Base-by-base conservation (phyloP, 2,329 filamentous ascomycete genomes). In the Ceratocystiopsis brevicomis region DNA sequence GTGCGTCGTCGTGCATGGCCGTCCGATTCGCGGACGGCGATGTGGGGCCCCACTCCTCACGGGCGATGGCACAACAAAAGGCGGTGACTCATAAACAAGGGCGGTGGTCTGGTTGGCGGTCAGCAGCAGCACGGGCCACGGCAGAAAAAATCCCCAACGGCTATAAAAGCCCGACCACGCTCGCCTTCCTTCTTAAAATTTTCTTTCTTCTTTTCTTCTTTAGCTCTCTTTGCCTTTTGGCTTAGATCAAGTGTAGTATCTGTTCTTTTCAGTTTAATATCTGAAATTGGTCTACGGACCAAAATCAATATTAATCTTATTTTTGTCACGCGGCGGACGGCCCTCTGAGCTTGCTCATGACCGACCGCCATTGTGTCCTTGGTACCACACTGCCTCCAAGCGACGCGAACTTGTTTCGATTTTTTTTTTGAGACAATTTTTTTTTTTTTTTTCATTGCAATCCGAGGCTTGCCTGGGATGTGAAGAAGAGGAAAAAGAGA, bases 191-290 rank as follows among this genome's bases (percentile, higher is more conserved):
- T 47, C 44, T 47, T 50, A 37, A 43, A 38, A 46, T 47, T 50
- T 50, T 47, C 37, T 48, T 60, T 61, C 60, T 62, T 63, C 64
- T 61, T 66, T 69, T 68, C 62, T 63, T 66, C 63, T 55, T 61
- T 53, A 68, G 64, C 65, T 67, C 63, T 66, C 65, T 68, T 68
- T 67, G 64, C 61, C 61, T 60, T 69, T 69, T 74, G 70, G 75
- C 75, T 82, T 81, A 84, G 80, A 85, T 85, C 80, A 85, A 83
- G 78, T 85, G 78, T 84, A 85, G 80, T 85, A 85, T 83, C 79
- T 84, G 80, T 86, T 87, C 81, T 86, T 85, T 81, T 84, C 78
- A 87, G 81, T 85, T 86, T 87, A 86, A 86, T 85, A 78, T 81
- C 81, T 87, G 80, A 80, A 82, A 85, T 71, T 70, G 68, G 67